phyloP scores from a whole-genome alignment of 1,139 yeast genomes.

The Pichia sp. region DNA sequence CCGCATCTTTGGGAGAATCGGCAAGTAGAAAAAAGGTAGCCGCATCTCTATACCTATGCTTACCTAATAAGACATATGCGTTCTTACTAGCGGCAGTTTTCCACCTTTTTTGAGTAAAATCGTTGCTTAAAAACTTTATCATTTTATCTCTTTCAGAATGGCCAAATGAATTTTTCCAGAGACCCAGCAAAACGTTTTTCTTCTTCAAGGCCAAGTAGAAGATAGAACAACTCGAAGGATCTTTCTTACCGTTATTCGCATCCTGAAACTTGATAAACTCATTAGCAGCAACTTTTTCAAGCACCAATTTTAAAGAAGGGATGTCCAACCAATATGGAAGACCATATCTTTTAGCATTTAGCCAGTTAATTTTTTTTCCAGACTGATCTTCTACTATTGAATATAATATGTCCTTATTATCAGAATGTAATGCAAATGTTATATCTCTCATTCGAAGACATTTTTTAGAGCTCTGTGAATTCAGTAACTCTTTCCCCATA shows the following conservation, averaged over 20 bases:
- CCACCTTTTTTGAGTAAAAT: constrained; percentile 72
- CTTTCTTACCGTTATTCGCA: constrained; percentile 36
- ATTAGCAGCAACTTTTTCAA: constrained; percentile 65
- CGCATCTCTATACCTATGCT: constrained; percentile 80
- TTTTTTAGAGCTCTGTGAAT: neutral
- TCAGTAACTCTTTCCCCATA: constrained; percentile 30
- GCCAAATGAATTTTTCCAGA: constrained; percentile 74
- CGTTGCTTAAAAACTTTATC: constrained; percentile 65
- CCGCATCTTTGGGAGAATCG: constrained; percentile 66
- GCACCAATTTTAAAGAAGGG: constrained; percentile 38
- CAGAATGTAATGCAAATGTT: constrained; percentile 82
- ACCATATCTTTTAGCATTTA: constrained; percentile 50
- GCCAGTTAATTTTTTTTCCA: constrained; percentile 44
- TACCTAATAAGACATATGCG: constrained; percentile 84
- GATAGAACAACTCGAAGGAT: constrained; percentile 69
- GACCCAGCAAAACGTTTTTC: constrained; percentile 65
- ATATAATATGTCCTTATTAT: constrained; percentile 60
- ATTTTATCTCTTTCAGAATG: constrained; percentile 81
- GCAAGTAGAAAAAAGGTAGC: constrained; percentile 88
- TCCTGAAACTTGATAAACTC: constrained; percentile 37
- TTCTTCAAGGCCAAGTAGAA: constrained; percentile 72
- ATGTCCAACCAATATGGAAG: constrained; percentile 66
- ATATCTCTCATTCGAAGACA: constrained; percentile 68
- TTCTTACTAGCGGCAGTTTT: constrained; percentile 82
- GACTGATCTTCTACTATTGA: constrained; percentile 45